A percentile compares a stretch with the other conserved stretches of the same genome.
Evolutionary conservation across 169 alveolate genomes (phyloP).

Genomic region (Eimeria falciformis): DNA sequence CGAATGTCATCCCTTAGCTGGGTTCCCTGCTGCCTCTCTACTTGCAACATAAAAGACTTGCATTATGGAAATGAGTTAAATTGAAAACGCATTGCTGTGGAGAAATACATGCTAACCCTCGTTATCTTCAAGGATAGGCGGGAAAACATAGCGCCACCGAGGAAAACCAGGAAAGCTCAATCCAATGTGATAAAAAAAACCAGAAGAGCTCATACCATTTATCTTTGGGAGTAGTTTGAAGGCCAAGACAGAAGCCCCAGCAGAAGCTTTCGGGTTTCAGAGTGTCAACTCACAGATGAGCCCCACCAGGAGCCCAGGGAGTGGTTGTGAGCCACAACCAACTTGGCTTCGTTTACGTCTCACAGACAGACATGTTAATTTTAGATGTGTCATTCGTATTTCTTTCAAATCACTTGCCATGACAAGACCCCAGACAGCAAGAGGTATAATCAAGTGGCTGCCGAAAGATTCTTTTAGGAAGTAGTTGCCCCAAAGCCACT

Average conservation of each 20-base stretch:
- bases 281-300: slow-evolving; percentile 22
- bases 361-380: too few relatives aligned
- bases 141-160: background rate
- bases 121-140: slow-evolving; percentile 52
- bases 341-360: too few relatives aligned
- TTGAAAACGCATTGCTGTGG: background rate
- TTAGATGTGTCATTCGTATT: too few relatives aligned
- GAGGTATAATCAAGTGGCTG: too few relatives aligned
- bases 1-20: slow-evolving; percentile 30
- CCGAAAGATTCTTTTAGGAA: too few relatives aligned
- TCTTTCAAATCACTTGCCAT: too few relatives aligned
- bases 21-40: background rate
- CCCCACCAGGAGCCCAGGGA: slow-evolving; percentile 69
- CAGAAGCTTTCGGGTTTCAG: slow-evolving; percentile 13
- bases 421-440: too few relatives aligned
- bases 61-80: background rate
- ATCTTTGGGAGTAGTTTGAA: background rate
- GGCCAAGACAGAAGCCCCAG: slow-evolving; percentile 24
- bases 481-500: too few relatives aligned
- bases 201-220: background rate
- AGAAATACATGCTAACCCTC: background rate
- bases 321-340: slow-evolving; percentile 58
- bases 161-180: background rate
- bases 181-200: background rate
- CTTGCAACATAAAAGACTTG: background rate